phyloP scores from a whole-genome alignment of 345 rosid genomes.

The Aethionema arabicum region DNA sequence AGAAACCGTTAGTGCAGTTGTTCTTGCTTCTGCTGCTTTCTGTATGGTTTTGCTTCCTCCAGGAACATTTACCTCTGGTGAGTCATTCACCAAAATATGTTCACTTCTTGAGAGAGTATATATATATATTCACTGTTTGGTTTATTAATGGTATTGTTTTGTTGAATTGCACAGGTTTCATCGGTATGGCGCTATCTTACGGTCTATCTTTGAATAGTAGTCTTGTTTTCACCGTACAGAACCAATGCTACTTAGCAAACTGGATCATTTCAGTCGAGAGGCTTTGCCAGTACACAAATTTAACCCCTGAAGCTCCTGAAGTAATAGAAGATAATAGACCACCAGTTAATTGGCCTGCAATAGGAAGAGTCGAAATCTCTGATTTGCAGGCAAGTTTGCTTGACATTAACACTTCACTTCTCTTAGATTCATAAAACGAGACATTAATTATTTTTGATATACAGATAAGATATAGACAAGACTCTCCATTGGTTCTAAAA shows the following conservation, averaged over 20 bases:
- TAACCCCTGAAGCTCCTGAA: constrained; percentile 89
- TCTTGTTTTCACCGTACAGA: constrained; percentile 74
- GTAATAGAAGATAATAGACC: constrained; percentile 73
- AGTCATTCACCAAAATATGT: constrained; percentile 14
- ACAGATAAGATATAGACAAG: constrained; percentile 76
- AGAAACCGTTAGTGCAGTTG: constrained; percentile 71
- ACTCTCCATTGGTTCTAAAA: constrained; percentile 67
- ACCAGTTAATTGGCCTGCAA: constrained; percentile 72
- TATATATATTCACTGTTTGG: constrained; percentile 3
- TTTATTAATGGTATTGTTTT: not conserved
- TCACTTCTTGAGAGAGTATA: not conserved
- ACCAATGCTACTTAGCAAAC: constrained; percentile 83
- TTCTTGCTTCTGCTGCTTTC: constrained; percentile 80
- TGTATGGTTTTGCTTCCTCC: constrained; percentile 95
- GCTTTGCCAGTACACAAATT: constrained; percentile 83
- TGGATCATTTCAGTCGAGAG: constrained; percentile 93
- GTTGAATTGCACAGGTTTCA: constrained; percentile 58
- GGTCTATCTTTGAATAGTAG: constrained; percentile 84
- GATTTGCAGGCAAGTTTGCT: constrained; percentile 60
- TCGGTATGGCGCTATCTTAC: constrained; percentile 97
- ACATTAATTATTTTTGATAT: not conserved
- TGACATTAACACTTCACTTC: not conserved
- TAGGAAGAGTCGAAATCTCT: constrained; percentile 77
- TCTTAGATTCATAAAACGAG: not conserved
- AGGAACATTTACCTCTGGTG: constrained; percentile 86